These are phyloP conservation scores for Saccharomyces hybrid DNA, from an alignment of 1,139 yeast species.

Conservation along the genomic window DNA sequence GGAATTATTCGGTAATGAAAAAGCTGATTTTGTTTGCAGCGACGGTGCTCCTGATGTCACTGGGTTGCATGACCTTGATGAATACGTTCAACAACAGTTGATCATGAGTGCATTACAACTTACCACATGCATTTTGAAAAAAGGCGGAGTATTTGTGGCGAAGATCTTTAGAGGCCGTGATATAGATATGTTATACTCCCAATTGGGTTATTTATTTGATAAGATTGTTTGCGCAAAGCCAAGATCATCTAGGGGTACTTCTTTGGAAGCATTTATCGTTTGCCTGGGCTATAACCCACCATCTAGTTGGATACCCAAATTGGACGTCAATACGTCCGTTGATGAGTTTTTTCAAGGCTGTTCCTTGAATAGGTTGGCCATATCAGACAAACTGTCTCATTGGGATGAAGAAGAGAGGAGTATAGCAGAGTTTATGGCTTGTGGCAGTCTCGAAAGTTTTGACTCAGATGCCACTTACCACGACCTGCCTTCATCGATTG, in stretches of 20 bases:
- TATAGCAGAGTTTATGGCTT: slow-evolving; percentile 84
- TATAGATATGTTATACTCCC: slow-evolving; percentile 83
- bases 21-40: slow-evolving; percentile 91
- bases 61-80: slow-evolving; percentile 92
- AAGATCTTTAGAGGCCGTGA: slow-evolving; percentile 94
- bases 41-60: slow-evolving; percentile 99
- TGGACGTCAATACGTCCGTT: slow-evolving; percentile 54
- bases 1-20: slow-evolving; percentile 78
- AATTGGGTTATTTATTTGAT: slow-evolving; percentile 75
- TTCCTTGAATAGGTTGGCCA: slow-evolving; percentile 46
- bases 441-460: slow-evolving; percentile 80
- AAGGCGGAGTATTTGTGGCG: slow-evolving; percentile 92
- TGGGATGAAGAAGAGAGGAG: slow-evolving; percentile 54
- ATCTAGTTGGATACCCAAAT: slow-evolving; percentile 67
- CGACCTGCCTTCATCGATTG: slow-evolving; percentile 1
- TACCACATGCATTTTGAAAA: slow-evolving; percentile 77
- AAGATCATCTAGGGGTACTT: slow-evolving; percentile 86
- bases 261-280: slow-evolving; percentile 87
- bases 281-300: slow-evolving; percentile 83
- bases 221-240: slow-evolving; percentile 93
- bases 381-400: slow-evolving; percentile 34
- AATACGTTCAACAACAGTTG: slow-evolving; percentile 90
- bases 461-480: slow-evolving; percentile 96
- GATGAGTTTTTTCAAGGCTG: slow-evolving; percentile 75
- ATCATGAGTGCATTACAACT: slow-evolving; percentile 84